Conservation (phyloP, 768 basidiomycete species). For the Tephrocybe sp. region DNA sequence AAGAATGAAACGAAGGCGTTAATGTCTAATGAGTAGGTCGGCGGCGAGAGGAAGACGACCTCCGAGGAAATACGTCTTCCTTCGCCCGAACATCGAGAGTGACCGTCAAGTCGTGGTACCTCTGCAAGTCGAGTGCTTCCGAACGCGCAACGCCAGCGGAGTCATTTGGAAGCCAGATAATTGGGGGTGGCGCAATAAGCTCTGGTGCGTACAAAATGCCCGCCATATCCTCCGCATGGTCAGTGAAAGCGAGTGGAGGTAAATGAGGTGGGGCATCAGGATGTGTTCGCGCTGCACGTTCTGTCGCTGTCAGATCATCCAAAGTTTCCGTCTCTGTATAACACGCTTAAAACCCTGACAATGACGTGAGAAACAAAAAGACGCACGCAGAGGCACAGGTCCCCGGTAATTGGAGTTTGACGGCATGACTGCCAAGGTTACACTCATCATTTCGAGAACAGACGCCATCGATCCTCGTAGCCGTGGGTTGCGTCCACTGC, state of each 20-base stretch:
- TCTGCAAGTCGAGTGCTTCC: slow-evolving; percentile 75
- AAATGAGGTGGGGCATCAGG: slow-evolving; percentile 76
- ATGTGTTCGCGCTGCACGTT: slow-evolving; percentile 74
- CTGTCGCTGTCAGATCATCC: slow-evolving; percentile 80
- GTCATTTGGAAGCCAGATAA: slow-evolving; percentile 87
- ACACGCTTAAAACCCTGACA: slow-evolving; percentile 8
- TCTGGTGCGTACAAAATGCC: slow-evolving; percentile 83
- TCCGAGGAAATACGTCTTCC: slow-evolving; percentile 44
- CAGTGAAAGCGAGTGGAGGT: slow-evolving; percentile 66
- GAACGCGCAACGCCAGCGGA: slow-evolving; percentile 69
- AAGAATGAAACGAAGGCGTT: slow-evolving; percentile 1
- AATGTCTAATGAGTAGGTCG: slow-evolving; percentile 23
- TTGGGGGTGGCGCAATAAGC: slow-evolving; percentile 72
- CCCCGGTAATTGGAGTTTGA: slow-evolving; percentile 54
- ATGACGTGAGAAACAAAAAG: slow-evolving; percentile 5
- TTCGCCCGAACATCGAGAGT: slow-evolving; percentile 68
- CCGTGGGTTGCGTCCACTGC: slow-evolving; percentile 41
- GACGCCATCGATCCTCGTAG: slow-evolving; percentile 75
- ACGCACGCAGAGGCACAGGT: slow-evolving; percentile 68
- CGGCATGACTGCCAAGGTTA: slow-evolving; percentile 74
- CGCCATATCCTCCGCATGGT: slow-evolving; percentile 76
- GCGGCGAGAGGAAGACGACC: slow-evolving; percentile 33
- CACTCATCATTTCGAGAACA: slow-evolving; percentile 83
- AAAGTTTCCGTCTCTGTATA: slow-evolving; percentile 67
- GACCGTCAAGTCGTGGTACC: slow-evolving; percentile 69